Evolutionary conservation across 2,329 filamentous ascomycete genomes (phyloP).

Genomic region (Lachnellula subtilissima): DNA sequence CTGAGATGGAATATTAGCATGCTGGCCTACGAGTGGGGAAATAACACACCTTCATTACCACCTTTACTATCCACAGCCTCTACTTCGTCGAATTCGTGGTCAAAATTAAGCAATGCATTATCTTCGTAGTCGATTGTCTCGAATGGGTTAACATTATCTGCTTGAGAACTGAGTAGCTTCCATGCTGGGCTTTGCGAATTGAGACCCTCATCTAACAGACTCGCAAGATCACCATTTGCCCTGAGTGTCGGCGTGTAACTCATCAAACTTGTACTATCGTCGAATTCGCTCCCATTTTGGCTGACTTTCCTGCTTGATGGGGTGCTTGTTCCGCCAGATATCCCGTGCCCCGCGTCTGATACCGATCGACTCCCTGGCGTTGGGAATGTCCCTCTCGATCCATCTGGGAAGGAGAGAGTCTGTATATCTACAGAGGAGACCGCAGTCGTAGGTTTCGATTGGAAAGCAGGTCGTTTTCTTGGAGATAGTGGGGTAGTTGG

Average conservation of each 20-base stretch:
- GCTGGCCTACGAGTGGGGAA: not conserved
- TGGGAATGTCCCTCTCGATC: constrained; percentile 59
- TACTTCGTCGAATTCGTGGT: constrained; percentile 72
- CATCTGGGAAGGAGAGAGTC: constrained; percentile 68
- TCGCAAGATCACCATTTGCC: constrained; percentile 70
- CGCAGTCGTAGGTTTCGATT: constrained; percentile 75
- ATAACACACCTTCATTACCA: constrained; percentile 49
- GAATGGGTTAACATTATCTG: constrained; percentile 56
- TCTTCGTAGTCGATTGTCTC: constrained; percentile 46
- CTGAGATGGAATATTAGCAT: constrained; percentile 23
- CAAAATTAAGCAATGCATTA: constrained; percentile 62
- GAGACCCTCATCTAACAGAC: constrained; percentile 69
- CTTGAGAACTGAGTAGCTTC: constrained; percentile 60
- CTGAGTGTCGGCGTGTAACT: constrained; percentile 43
- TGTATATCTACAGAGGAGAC: constrained; percentile 77
- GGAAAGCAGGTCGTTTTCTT: constrained; percentile 34
- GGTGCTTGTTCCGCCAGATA: constrained; percentile 20
- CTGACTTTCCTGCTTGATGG: constrained; percentile 24
- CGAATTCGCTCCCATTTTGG: constrained; percentile 43
- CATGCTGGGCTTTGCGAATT: constrained; percentile 64
- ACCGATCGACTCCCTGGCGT: constrained; percentile 33
- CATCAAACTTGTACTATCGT: constrained; percentile 45
- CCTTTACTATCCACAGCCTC: constrained; percentile 52
- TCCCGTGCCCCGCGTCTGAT: constrained; percentile 27
- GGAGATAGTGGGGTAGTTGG: constrained; percentile 20